Percentiles rank a stretch among this genome's conserved stretches.
phyloP scores from a whole-genome alignment of 192 early-diverging fungal genomes.

The Allomyces macrogynus region DNA sequence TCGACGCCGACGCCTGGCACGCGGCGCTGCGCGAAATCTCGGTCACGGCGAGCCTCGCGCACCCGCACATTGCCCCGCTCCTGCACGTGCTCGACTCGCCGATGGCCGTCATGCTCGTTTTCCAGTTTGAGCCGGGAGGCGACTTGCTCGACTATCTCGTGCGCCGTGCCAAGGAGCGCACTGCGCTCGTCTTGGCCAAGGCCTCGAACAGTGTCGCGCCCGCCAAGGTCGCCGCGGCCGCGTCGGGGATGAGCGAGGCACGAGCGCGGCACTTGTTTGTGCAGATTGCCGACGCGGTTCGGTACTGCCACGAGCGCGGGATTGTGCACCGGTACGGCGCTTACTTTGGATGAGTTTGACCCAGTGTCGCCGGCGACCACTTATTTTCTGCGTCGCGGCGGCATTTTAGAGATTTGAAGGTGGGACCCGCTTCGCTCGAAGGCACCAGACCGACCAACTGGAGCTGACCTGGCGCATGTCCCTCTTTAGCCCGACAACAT shows the following conservation, averaged over 20 bases:
- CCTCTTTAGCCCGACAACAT: background rate
- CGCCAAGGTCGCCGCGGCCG: too few species aligned
- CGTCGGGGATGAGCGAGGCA: background rate
- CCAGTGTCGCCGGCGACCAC: too few species aligned
- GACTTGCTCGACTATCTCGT: background rate
- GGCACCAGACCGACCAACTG: too few species aligned
- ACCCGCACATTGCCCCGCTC: constrained; percentile 26
- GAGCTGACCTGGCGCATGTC: too few species aligned
- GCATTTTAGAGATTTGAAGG: too few species aligned
- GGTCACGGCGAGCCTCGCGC: constrained; percentile 28
- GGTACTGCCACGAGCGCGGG: background rate
- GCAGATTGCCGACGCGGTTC: background rate
- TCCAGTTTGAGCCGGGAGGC: background rate
- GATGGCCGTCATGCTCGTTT: background rate
- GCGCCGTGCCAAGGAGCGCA: background rate
- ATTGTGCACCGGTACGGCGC: background rate
- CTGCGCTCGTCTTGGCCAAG: background rate
- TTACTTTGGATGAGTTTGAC: too few species aligned
- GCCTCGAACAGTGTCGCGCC: background rate
- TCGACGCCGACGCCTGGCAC: constrained; percentile 19
- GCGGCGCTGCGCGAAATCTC: constrained; percentile 32
- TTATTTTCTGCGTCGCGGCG: too few species aligned
- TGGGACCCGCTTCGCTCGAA: too few species aligned
- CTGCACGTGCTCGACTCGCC: constrained; percentile 24
- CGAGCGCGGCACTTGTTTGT: background rate